Percentiles rank a stretch among this genome's conserved stretches.
phyloP scores from a whole-genome alignment of 768 basidiomycete genomes.

The Boletus rubescentipes region DNA sequence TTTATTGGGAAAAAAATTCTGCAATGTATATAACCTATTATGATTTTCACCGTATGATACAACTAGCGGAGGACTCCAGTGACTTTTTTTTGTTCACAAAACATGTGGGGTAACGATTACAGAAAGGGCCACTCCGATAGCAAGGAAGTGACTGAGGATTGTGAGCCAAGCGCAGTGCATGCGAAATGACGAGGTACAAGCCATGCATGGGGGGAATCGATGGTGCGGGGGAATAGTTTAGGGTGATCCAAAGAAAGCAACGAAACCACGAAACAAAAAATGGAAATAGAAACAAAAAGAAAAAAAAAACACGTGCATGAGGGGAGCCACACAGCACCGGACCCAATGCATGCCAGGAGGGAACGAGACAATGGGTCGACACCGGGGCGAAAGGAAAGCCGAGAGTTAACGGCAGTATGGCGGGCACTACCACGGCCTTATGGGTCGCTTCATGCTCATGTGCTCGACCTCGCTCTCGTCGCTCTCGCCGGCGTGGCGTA shows the following conservation, averaged over 20 bases:
- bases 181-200: slow-evolving; percentile 14
- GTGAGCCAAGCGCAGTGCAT: slow-evolving; percentile 5
- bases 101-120: slow-evolving; percentile 6
- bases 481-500: slow-evolving; percentile 27
- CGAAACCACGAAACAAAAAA: not conserved
- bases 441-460: slow-evolving; percentile 33
- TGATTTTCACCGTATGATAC: slow-evolving; percentile 20
- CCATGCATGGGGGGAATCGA: slow-evolving; percentile 17
- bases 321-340: not conserved
- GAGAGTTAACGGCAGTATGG: not conserved
- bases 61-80: slow-evolving; percentile 8
- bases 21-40: slow-evolving; percentile 16
- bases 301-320: not conserved
- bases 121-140: not conserved
- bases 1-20: not conserved
- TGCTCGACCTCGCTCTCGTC: slow-evolving; percentile 40
- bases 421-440: slow-evolving; percentile 45
- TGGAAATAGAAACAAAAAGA: not conserved
- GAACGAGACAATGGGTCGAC: not conserved
- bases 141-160: not conserved
- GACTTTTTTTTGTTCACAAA: slow-evolving; percentile 5
- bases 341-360: not conserved
- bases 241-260: slow-evolving; percentile 11
- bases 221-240: slow-evolving; percentile 19
- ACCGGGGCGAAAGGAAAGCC: not conserved